Conservation (phyloP, 2,329 filamentous ascomycete species). For the Eurotiales sp. region DNA sequence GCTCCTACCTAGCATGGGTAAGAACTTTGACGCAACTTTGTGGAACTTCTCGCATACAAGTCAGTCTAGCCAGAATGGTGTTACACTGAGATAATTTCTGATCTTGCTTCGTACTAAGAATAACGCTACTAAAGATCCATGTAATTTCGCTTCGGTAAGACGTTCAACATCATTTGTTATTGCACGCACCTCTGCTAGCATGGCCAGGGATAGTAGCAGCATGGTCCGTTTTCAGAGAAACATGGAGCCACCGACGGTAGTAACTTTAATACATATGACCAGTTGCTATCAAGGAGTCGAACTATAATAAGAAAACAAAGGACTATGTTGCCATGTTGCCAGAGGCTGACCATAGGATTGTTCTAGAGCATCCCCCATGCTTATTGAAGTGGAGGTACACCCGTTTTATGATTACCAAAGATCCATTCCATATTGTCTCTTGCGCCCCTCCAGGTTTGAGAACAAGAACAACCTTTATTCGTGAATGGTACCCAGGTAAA, state of each 20-base stretch:
- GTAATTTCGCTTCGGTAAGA: too few relatives aligned
- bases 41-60: conserved; percentile 14
- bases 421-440: too few relatives aligned
- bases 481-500: too few relatives aligned
- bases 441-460: too few relatives aligned
- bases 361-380: too few relatives aligned
- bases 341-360: too few relatives aligned
- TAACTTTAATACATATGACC: not conserved
- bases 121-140: too few relatives aligned
- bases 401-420: too few relatives aligned
- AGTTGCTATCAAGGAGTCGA: not conserved
- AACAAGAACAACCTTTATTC: too few relatives aligned
- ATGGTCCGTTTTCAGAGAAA: not conserved
- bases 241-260: not conserved
- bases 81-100: not conserved
- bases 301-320: not conserved
- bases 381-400: too few relatives aligned
- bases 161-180: too few relatives aligned
- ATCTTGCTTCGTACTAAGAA: not conserved
- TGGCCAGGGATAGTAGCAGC: not conserved
- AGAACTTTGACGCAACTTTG: not conserved
- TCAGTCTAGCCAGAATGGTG: not conserved
- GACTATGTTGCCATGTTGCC: conserved; percentile 21
- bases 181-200: too few relatives aligned
- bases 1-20: not conserved